Conservation (phyloP, 495 filamentous ascomycete genomes). For the Elasticomyces elasticus region DNA sequence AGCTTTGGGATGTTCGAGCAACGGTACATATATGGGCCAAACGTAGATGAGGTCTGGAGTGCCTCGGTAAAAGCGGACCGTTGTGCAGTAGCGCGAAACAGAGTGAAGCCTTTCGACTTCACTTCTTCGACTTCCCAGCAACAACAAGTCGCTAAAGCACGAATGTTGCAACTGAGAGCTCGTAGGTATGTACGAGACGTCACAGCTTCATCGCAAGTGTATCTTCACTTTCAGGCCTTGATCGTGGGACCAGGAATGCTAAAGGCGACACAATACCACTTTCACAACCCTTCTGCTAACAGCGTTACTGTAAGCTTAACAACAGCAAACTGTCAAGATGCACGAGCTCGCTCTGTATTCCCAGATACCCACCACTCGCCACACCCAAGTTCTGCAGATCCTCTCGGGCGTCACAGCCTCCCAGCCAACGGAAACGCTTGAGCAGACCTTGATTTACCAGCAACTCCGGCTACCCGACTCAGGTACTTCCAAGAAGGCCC, state of each 20-base stretch:
- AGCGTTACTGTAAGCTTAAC: background rate
- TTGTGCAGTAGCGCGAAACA: background rate
- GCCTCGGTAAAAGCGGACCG: too few relatives aligned
- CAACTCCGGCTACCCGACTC: conserved; percentile 32
- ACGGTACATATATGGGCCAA: background rate
- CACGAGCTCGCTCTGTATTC: conserved; percentile 47
- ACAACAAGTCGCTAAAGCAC: too few relatives aligned
- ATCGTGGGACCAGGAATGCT: too few relatives aligned
- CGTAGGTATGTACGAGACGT: too few relatives aligned
- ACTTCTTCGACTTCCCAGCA: too few relatives aligned
- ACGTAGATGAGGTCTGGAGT: background rate
- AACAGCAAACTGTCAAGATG: conserved; percentile 23
- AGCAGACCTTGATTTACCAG: conserved; percentile 58
- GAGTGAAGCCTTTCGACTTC: too few relatives aligned
- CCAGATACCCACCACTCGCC: conserved; percentile 37
- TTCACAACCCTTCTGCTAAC: too few relatives aligned
- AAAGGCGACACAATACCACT: background rate
- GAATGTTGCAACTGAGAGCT: too few relatives aligned
- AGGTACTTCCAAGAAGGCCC: conserved; percentile 28
- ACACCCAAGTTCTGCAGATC: conserved; percentile 54
- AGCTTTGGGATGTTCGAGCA: background rate
- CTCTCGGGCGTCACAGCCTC: conserved; percentile 58
- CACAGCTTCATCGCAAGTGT: too few relatives aligned
- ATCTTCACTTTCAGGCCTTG: too few relatives aligned
- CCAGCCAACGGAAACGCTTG: conserved; percentile 49